A percentile compares a stretch with the other conserved stretches of the same genome.
Conservation (phyloP, 257 asterid genomes). For the Fraxinus quadrangulata region DNA sequence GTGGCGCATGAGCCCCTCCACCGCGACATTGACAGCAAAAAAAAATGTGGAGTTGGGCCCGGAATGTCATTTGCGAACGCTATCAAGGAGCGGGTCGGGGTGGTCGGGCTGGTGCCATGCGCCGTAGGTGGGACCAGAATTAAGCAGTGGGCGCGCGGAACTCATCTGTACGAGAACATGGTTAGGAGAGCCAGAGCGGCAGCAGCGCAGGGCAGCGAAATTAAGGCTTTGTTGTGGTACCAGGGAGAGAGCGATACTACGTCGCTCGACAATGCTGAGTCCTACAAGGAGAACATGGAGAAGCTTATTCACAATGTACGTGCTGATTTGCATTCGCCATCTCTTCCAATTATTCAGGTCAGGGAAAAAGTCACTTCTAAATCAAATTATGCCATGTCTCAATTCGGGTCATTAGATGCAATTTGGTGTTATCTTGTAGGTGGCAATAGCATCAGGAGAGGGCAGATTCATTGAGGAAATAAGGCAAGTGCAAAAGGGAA, state of each 20-base stretch:
- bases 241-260: constrained; percentile 92
- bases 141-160: constrained; percentile 80
- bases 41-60: constrained; percentile 84
- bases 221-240: constrained; percentile 80
- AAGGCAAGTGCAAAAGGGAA: constrained; percentile 58
- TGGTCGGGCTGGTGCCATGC: constrained; percentile 77
- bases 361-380: not conserved
- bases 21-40: constrained; percentile 73
- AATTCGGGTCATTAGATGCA: too few species aligned
- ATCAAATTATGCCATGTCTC: too few species aligned
- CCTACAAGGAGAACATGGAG: constrained; percentile 61
- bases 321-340: constrained; percentile 57
- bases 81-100: constrained; percentile 51
- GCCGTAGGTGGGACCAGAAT: constrained; percentile 92
- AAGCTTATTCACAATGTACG: constrained; percentile 57
- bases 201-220: constrained; percentile 36
- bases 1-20: constrained; percentile 85
- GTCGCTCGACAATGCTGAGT: constrained; percentile 53
- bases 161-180: constrained; percentile 64
- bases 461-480: constrained; percentile 48
- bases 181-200: constrained; percentile 53
- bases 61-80: constrained; percentile 88
- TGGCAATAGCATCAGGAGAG: constrained; percentile 74
- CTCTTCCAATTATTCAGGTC: constrained; percentile 73
- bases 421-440: constrained; percentile 34